Base-by-base conservation (phyloP, 2,329 filamentous ascomycete species). In the Trichoderma asperellum region DNA sequence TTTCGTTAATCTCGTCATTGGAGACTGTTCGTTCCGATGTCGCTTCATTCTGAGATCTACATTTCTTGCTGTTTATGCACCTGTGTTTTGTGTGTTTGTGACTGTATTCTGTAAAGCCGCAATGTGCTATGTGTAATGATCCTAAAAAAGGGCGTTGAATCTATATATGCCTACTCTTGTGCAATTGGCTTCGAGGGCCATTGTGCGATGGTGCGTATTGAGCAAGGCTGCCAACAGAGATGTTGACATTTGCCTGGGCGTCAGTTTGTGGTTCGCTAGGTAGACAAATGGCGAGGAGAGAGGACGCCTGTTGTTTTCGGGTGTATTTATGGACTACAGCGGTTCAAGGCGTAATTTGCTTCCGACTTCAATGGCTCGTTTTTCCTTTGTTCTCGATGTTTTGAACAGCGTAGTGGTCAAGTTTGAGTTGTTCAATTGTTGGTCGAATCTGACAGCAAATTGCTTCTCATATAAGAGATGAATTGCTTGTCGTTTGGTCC, bases 21-120 rank as follows among this genome's bases (percentile, higher is more conserved):
- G 81, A 79, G 79, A 3, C 32, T 77, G 70, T 72, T 68, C 75
- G 80, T 86, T 83, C 83, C 81, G 78, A 79, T 82, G 80, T 79
- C 81, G 84, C 86, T 86, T 86, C 84, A 86, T 85, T 84, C 81
- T 81, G 83, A 84, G 84, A 86, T 86, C 84, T 85, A 86, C 84
- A 86, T 83, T 80, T 71, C 70, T 67, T 49, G 7, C 52, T 14
- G 21, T 29, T 34, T 40, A 21, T 65, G 35, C 49, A 40, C 12
- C 18, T 24, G 61, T 64, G 49, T 14, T 14, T 6, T 59, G 16
- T 67, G 61, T 64, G 35, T 14, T 6, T 59, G 21, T 67, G 29
- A 16, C 8, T 55, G 29, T 35, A 21, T 18, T 6, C 24, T 32
- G 18, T 52, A 8, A 5, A 52, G 16, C 5, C 6, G 4, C 6